Conservation (phyloP, 495 filamentous ascomycete species). For the Letharia lupina region DNA sequence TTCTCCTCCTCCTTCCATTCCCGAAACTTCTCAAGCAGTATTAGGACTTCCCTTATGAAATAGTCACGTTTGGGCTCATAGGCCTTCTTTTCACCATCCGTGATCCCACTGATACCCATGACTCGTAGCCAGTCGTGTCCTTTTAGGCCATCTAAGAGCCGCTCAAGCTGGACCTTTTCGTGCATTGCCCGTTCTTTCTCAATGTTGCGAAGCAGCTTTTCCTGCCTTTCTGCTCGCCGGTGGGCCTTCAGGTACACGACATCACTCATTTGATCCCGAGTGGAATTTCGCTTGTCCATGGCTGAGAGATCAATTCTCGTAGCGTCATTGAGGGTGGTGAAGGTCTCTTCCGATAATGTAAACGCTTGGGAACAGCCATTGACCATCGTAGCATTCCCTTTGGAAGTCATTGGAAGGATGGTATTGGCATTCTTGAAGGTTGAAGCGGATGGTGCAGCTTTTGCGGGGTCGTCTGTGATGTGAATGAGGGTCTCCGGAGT, state of each 20-base stretch:
- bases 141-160: constrained; percentile 76
- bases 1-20: constrained; percentile 88
- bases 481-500: constrained; percentile 37
- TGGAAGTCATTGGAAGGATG: constrained; percentile 11
- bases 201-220: constrained; percentile 87
- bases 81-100: constrained; percentile 70
- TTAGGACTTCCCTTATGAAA: constrained; percentile 71
- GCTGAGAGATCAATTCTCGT: constrained; percentile 49
- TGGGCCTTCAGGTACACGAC: constrained; percentile 60
- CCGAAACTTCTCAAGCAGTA: constrained; percentile 76
- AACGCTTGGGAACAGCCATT: constrained; percentile 18
- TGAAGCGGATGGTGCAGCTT: constrained; percentile 24
- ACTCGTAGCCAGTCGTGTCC: constrained; percentile 88
- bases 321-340: constrained; percentile 39
- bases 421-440: constrained; percentile 31
- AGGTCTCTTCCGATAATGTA: constrained; percentile 26
- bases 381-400: neutral
- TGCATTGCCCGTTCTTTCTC: constrained; percentile 88
- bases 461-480: constrained; percentile 39
- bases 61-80: constrained; percentile 79
- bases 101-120: constrained; percentile 84
- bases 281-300: constrained; percentile 35
- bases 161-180: constrained; percentile 79
- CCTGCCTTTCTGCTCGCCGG: constrained; percentile 70
- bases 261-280: constrained; percentile 61